Evolutionary conservation across 1,139 yeast genomes (phyloP).

Genomic region (Kodamaea plutei): DNA sequence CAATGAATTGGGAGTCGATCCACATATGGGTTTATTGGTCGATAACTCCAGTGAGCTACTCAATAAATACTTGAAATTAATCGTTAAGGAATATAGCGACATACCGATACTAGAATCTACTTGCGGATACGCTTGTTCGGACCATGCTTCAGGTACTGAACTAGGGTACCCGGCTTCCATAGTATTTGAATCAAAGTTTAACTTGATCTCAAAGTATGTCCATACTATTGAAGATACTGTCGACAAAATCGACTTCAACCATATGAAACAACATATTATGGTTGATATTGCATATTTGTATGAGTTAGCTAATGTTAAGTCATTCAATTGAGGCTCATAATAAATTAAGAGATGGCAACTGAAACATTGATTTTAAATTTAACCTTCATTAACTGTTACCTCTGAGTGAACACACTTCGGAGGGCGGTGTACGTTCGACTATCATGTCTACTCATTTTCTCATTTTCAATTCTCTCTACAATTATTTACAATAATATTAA

Average conservation of each 20-base stretch:
- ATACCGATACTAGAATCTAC: constrained; percentile 63
- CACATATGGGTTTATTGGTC: constrained; percentile 74
- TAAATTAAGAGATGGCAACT: too few relatives aligned
- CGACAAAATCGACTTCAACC: constrained; percentile 64
- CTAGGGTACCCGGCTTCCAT: constrained; percentile 81
- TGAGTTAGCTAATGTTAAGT: constrained; percentile 43
- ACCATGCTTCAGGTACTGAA: constrained; percentile 81
- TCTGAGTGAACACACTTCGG: too few relatives aligned
- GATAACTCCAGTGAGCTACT: constrained; percentile 67
- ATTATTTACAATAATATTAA: too few relatives aligned
- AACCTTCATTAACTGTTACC: too few relatives aligned
- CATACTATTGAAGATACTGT: constrained; percentile 78
- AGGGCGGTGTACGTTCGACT: too few relatives aligned
- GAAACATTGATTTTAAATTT: neutral
- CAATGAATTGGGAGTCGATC: constrained; percentile 51
- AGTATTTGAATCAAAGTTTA: constrained; percentile 71
- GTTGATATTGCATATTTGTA: constrained; percentile 64
- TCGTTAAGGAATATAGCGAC: constrained; percentile 56
- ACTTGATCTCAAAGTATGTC: constrained; percentile 59
- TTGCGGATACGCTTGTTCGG: constrained; percentile 93
- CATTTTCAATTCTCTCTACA: too few relatives aligned
- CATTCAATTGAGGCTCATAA: neutral
- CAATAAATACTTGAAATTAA: constrained; percentile 56
- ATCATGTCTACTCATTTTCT: too few relatives aligned
- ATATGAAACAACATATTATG: constrained; percentile 73